These are phyloP conservation scores for Paralagenidium karlingii DNA, from an alignment of 352 stramenopile genomes.

Conservation along the genomic window DNA sequence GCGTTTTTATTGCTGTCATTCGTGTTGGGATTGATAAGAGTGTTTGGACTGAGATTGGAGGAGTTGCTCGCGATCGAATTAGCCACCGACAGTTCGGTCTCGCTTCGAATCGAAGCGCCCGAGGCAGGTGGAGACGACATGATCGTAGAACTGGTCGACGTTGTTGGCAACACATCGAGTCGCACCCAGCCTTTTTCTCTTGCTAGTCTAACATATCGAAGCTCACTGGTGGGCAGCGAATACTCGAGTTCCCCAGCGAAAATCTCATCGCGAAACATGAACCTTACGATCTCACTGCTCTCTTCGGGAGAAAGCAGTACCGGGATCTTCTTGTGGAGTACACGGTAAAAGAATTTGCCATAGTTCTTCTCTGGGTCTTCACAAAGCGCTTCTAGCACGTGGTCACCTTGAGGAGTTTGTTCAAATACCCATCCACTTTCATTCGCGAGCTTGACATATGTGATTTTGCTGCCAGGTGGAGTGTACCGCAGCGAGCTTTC, in stretches of 20 bases:
- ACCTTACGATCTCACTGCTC: conserved; percentile 49
- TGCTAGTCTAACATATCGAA: conserved; percentile 55
- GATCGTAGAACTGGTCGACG: too few species aligned
- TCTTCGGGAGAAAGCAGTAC: conserved; percentile 61
- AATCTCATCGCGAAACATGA: conserved; percentile 52
- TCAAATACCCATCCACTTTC: conserved; percentile 60
- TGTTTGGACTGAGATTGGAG: too few species aligned
- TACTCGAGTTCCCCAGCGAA: conserved; percentile 75
- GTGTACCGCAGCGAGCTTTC: conserved; percentile 71
- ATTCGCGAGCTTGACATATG: conserved; percentile 66
- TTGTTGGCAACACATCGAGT: too few species aligned
- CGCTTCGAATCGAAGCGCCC: too few species aligned
- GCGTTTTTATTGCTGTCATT: neutral
- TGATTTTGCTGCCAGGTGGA: conserved; percentile 57
- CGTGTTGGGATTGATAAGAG: conserved; percentile 5
- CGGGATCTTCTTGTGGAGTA: conserved; percentile 52
- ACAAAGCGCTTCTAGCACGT: conserved; percentile 52
- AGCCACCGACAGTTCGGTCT: too few species aligned
- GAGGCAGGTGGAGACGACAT: too few species aligned
- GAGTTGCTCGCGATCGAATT: too few species aligned
- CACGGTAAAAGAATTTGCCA: conserved; percentile 72
- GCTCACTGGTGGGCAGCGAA: conserved; percentile 50
- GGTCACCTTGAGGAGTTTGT: conserved; percentile 42
- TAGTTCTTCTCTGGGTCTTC: conserved; percentile 69
- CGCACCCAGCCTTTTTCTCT: conserved; percentile 74